These are phyloP conservation scores for Helichrysum umbraculigerum DNA, from an alignment of 129 eudicot genomes.

Conservation along the genomic window DNA sequence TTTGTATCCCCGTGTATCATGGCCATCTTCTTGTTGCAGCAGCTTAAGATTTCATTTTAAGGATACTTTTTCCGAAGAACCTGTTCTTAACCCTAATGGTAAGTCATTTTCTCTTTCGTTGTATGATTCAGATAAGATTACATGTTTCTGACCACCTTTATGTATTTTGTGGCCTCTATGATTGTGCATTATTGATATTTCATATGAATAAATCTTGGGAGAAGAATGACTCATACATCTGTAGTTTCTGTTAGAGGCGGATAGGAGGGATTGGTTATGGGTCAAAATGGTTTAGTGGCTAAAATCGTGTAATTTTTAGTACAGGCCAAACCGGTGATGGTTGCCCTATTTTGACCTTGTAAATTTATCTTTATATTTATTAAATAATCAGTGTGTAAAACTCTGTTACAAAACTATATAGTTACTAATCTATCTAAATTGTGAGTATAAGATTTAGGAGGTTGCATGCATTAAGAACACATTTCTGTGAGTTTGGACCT, in stretches of 20 bases:
- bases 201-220: not conserved
- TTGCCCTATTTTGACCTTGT: not conserved
- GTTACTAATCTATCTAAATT: not conserved
- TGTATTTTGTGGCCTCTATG: not conserved
- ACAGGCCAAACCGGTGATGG: not conserved
- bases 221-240: not conserved
- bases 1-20: conserved; percentile 77
- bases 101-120: conserved; percentile 21
- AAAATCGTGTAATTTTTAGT: not conserved
- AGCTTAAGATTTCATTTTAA: conserved; percentile 58
- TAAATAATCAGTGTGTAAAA: not conserved
- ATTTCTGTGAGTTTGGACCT: not conserved
- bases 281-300: not conserved
- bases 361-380: too few species aligned
- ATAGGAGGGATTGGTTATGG: not conserved
- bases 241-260: not conserved
- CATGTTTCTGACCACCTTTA: not conserved
- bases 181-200: conserved; percentile 16
- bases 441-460: not conserved
- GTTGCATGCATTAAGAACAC: not conserved
- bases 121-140: not conserved
- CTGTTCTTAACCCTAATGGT: conserved; percentile 52
- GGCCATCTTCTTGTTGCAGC: conserved; percentile 77
- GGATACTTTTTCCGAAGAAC: conserved; percentile 43
- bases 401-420: not conserved